Evolutionary conservation across 1,284 basidiomycete genomes (phyloP), one percentile per base, ranked within the genome.

Genomic region (Sanghuangporus weigelae): DNA sequence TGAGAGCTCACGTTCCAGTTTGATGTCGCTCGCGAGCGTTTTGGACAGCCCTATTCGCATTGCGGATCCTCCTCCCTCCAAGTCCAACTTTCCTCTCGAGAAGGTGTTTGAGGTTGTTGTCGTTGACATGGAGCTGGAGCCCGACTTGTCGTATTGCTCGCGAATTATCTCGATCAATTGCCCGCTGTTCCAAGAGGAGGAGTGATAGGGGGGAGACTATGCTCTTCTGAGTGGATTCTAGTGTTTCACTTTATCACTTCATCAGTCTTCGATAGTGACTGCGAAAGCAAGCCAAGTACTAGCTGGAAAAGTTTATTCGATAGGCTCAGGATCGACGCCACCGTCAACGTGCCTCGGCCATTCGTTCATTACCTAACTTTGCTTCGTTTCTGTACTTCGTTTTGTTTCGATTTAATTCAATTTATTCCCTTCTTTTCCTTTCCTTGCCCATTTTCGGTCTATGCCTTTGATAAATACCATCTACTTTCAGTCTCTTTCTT

Each of bases 21-120:
- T 55, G 14, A 65, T 65, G 63, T 65, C 63, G 59, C 55, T 65
- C 42, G 59, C 39, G 26, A 65, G 63, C 46, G 59, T 65, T 19
- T 46, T 65, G 36, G 46, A 58, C 55, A 50, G 44, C 53, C 23
- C 53, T 53, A 46, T 58, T 42, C 55, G 44, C 48, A 36, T 63
- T 26, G 49, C 46, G 57, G 56, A 63, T 59, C 38, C 40, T n/a
- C 12, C 26, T 12, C n/a, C 39, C 23, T 51, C 12, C 16, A 35
- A 44, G 26, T 38, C 36, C 16, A 40, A 62, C 44, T 12, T 55
- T 56, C 16, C 7, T 46, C 39, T 44, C 50, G 19, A 19, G 42
- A 50, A 55, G 44, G 39, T 35, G 36, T 35, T 57, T 19, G 54
- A 19, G 21, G 54, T 36, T n/a, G 40, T 48, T 16, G 42, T 14